Evolutionary conservation across 768 basidiomycete genomes (phyloP).

Genomic region (Leccinum uliginosum): DNA sequence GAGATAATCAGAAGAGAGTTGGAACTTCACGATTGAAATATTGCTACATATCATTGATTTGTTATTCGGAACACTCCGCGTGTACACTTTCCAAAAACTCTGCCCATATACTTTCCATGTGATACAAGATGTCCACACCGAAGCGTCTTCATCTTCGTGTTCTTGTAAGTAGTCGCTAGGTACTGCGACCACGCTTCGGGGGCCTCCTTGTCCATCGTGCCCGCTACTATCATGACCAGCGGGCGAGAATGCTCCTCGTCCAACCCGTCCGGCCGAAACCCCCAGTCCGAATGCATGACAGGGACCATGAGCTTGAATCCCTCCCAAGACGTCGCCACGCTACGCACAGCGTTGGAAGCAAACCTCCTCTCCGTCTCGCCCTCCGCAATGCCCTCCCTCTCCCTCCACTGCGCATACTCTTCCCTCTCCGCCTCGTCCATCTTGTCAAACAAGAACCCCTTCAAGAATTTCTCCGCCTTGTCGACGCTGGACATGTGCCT

Average conservation of each 20-base stretch:
- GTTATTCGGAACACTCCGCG: constrained; percentile 15
- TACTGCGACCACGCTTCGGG: constrained; percentile 45
- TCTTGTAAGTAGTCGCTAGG: constrained; percentile 45
- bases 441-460: constrained; percentile 34
- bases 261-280: constrained; percentile 37
- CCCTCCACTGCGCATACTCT: constrained; percentile 38
- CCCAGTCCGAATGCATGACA: constrained; percentile 51
- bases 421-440: constrained; percentile 36
- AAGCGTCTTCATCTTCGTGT: constrained; percentile 37
- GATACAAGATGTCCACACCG: constrained; percentile 49
- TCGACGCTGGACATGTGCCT: constrained; percentile 36
- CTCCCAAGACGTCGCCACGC: constrained; percentile 47
- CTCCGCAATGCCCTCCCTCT: constrained; percentile 36
- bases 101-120: constrained; percentile 44
- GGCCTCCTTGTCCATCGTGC: constrained; percentile 39
- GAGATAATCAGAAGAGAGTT: constrained; percentile 79
- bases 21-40: constrained; percentile 62
- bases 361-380: constrained; percentile 40
- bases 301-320: constrained; percentile 44
- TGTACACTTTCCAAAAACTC: constrained; percentile 22
- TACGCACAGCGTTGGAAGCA: constrained; percentile 41
- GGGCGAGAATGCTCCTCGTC: constrained; percentile 43
- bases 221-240: constrained; percentile 42
- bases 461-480: constrained; percentile 40
- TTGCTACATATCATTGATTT: constrained; percentile 24